Evolutionary conservation across 2,329 filamentous ascomycete genomes (phyloP), one percentile per base, ranked within the genome.

Genomic region (Periconia macrospinosa): DNA sequence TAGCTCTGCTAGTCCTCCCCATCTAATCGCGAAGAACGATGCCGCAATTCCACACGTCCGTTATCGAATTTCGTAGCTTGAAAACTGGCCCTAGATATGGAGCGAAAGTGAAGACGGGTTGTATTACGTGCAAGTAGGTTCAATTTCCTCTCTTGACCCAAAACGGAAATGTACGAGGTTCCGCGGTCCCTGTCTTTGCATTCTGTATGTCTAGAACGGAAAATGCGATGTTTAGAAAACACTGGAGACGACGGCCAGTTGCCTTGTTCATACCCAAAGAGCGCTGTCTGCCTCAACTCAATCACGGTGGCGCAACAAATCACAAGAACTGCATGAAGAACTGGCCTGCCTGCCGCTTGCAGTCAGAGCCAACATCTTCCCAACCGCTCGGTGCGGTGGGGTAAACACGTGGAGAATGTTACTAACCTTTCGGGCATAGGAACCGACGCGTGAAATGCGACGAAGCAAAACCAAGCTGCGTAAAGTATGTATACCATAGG

Each of bases 391-490:
- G 14, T 46, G 44, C n/a, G n/a, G 6, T 18, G 6, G 2, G 11
- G 23, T 14, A 30, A 15, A 30, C 17, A 30, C 30, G 11, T 42
- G 15, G 23, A 18, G 35, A 33, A 42, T 42, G n/a, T 47, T 14
- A 20, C 53, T 64, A 49, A 61, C 41, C 33, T 10, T 15, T 17
- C 7, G 17, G 33, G 20, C 18, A n/a, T 45, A 66, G 63, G 41
- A 55, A 59, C 18, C 62, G 65, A 27, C 60, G 57, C n/a, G 55
- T 69, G 9, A 67, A 62, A 41, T 67, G 63, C 43, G 63, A 61
- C 50, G 63, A 69, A 53, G 50, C 33, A 13, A 62, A 59, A 20
- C 66, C 65, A 1, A 30, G 41, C 19, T 67, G 66, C 43, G 19
- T 35, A 35, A 63, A 59, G 66, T 65, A 61, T 45, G 43, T 3